Evolutionary conservation across 495 filamentous ascomycete species (phyloP), one percentile per base, ranked within the genome.

Genomic region (Talaromyces liani): DNA sequence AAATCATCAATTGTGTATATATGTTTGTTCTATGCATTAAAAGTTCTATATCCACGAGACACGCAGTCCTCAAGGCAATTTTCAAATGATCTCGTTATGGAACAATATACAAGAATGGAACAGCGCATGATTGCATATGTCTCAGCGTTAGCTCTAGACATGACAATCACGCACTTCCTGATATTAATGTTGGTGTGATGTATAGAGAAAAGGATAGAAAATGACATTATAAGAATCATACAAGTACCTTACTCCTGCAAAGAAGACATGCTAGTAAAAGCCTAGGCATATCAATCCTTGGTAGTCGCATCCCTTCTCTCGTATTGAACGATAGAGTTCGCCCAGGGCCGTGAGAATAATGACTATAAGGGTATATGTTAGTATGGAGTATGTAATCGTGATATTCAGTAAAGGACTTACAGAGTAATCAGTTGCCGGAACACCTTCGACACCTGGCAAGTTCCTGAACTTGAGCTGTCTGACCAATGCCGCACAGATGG

Each of bases 381-480:
- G 31, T 31, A 39, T n/a, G 3, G 29, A 7, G 14, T 61, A 22
- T 41, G 45, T 3, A 39, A 31, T 31, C 12, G 57, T 20, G 16
- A 22, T 34, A 22, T 9, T 16, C 7, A 9, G 22, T 18, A 20
- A 4, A 56, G 9, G 82, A 69, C 88, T 73, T 67, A 88, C 88
- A 54, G 87, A 84, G 67, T 96, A 97, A 75, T 98, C 94, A 7
- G 94, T 97, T 31, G 79, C 88, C 16, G 91, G 84, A 16, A 96
- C 81, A 0, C 82, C 84, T 64, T 84, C 76, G 65, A 80, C 82
- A 9, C 88, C 90, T 62, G 90, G 83, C 6, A 87, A 72, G 65
- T 90, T 95, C 64, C 77, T 79, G 54, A 97, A 82, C 73, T 86
- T 87, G 75, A 97, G 88, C 39, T 84, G 67, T 41, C 93, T 80